Evolutionary conservation across 2,329 filamentous ascomycete species (phyloP).

Genomic region (Microsporum ferrugineum): DNA sequence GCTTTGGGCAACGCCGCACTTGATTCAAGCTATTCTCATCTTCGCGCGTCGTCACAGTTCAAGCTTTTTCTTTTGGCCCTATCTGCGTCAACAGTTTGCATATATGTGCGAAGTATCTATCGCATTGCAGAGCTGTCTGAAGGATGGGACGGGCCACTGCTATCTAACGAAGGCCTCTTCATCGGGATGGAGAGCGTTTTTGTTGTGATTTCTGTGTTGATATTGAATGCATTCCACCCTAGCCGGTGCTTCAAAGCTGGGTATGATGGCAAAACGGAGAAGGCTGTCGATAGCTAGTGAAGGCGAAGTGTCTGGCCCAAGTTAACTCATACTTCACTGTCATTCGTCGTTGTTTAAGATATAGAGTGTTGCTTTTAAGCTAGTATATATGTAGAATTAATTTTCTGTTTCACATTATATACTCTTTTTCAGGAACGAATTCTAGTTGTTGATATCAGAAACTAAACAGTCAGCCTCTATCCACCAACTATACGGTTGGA

Average conservation of each 20-base stretch:
- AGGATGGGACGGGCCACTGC: slow-evolving; percentile 52
- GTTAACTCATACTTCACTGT: too few species aligned
- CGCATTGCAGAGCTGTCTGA: slow-evolving; percentile 54
- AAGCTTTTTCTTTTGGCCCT: slow-evolving; percentile 26
- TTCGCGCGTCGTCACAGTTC: slow-evolving; percentile 27
- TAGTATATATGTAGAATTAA: too few species aligned
- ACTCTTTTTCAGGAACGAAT: too few species aligned
- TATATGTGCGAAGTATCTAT: slow-evolving; percentile 55
- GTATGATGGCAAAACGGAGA: slow-evolving; percentile 6
- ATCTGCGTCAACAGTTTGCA: slow-evolving; percentile 46
- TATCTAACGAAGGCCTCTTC: slow-evolving; percentile 45
- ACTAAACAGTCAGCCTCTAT: too few species aligned
- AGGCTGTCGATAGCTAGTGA: background rate
- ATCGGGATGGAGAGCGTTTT: slow-evolving; percentile 45
- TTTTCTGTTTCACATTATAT: too few species aligned
- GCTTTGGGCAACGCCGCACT: slow-evolving; percentile 3
- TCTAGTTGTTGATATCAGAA: too few species aligned
- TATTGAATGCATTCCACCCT: slow-evolving; percentile 40
- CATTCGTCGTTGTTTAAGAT: too few species aligned
- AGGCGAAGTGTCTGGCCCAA: background rate
- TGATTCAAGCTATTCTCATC: slow-evolving; percentile 7
- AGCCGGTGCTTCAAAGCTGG: slow-evolving; percentile 18
- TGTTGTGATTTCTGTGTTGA: slow-evolving; percentile 15
- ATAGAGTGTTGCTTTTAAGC: too few species aligned
- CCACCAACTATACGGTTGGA: too few species aligned